These are phyloP conservation scores for Trametes meyenii DNA, from an alignment of 768 basidiomycete species.

Conservation along the genomic window DNA sequence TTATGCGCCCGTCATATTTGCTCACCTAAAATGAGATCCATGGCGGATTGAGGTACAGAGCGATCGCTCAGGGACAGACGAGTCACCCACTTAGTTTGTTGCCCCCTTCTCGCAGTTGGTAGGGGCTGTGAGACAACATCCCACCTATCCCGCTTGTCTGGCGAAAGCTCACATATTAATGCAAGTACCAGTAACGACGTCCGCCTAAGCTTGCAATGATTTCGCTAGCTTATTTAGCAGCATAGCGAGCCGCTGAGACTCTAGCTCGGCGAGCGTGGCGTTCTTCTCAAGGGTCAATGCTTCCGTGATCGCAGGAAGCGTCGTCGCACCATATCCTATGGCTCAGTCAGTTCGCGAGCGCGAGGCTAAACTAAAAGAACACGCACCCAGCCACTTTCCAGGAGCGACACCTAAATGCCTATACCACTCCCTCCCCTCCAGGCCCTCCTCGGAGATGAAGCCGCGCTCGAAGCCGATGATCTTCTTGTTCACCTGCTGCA, in stretches of 20 bases:
- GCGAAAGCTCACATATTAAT: background rate
- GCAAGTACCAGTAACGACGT: too few relatives aligned
- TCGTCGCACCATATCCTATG: slow-evolving; percentile 82
- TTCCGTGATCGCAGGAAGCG: slow-evolving; percentile 79
- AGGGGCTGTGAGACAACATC: too few relatives aligned
- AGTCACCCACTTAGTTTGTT: too few relatives aligned
- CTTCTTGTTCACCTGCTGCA: slow-evolving; percentile 63
- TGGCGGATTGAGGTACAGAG: too few relatives aligned
- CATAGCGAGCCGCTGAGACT: slow-evolving; percentile 56
- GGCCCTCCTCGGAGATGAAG: slow-evolving; percentile 76
- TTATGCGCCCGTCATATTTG: too few relatives aligned
- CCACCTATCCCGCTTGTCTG: too few relatives aligned
- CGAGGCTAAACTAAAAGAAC: background rate
- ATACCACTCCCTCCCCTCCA: slow-evolving; percentile 87
- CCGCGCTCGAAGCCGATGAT: slow-evolving; percentile 73
- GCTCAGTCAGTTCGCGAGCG: background rate
- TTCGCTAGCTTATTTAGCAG: slow-evolving; percentile 44
- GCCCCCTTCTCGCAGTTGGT: too few relatives aligned
- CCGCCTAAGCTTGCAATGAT: background rate
- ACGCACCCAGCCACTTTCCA: slow-evolving; percentile 77
- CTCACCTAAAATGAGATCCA: too few relatives aligned
- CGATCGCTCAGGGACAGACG: too few relatives aligned
- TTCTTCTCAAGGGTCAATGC: slow-evolving; percentile 72
- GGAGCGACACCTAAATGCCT: slow-evolving; percentile 84
- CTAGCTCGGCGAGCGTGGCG: slow-evolving; percentile 57